Evolutionary conservation across 306 rosid species (phyloP), one percentile per base, ranked within the genome.

Genomic region (Hippophae gyantsensis): DNA sequence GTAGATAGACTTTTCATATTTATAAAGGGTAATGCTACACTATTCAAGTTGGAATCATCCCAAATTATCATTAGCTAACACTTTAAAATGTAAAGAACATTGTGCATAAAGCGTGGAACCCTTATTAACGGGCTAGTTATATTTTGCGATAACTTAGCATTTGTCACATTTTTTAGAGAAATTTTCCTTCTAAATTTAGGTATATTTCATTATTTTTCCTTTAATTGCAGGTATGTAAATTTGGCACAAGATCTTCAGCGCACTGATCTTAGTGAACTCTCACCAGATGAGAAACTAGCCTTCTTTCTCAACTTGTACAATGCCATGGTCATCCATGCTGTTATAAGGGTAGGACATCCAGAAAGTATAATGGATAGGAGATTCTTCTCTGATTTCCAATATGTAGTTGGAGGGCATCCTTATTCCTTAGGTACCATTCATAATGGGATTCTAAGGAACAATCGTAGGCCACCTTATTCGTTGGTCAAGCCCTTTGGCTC

Each of bases 311-410:
- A 93, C 85, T 68, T 93, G 72, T 86, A 87, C 73, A 93, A 93
- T 75, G 99, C 95, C 38, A 93, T 88, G 97, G 90, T 84, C 42
- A 88, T 93, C 65, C 99, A 93, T 77, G 95, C 88, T 6, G 59
- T 85, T 25, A 84, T 80, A 42, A 78, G 78, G 42, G 53, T 80
- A 47, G 99, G 99, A 53, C 66, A 75, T 50, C 90, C 93, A 10
- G 86, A 86, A 70, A 82, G 89, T 57, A 64, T 84, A 10, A 78
- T 88, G 32, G 95, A 93, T 69, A 78, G 95, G 72, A 88, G 84
- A 77, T 80, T 93, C 81, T 82, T 65, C 70, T 74, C 82, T 23
- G 83, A 86, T 52, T 93, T 93, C 67, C 84, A 69, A 49, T 93
- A 93, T 71, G 40, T 93, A 52, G 75, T 93, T 8, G 99, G 97